Conservation (phyloP, 2,329 filamentous ascomycete genomes). For the Epichloe festucae region DNA sequence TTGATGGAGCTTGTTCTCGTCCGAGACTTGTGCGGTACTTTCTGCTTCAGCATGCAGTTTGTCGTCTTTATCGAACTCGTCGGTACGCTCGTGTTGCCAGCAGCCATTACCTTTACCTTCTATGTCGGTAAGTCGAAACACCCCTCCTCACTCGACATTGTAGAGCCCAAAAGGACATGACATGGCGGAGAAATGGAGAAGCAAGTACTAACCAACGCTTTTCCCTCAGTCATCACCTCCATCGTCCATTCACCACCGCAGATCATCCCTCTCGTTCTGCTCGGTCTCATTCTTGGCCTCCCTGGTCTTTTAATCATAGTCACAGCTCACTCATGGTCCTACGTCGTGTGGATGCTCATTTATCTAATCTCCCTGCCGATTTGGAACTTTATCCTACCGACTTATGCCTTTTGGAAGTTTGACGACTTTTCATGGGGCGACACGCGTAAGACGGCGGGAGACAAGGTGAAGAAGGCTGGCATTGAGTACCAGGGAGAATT, state of each 20-base stretch:
- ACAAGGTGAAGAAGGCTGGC: conserved; percentile 75
- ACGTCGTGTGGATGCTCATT: conserved; percentile 93
- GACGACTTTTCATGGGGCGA: conserved; percentile 99
- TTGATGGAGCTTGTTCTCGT: conserved; percentile 95
- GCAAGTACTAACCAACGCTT: not conserved
- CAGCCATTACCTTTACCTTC: conserved; percentile 92
- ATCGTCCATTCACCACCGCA: conserved; percentile 67
- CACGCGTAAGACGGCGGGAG: conserved; percentile 86
- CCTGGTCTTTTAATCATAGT: conserved; percentile 84
- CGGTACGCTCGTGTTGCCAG: conserved; percentile 86
- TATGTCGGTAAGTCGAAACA: conserved; percentile 64
- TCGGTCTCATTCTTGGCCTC: conserved; percentile 84
- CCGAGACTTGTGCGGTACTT: conserved; percentile 90
- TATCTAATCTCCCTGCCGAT: conserved; percentile 87
- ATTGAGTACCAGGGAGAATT: conserved; percentile 91
- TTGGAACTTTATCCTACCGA: conserved; percentile 93
- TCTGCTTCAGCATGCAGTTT: conserved; percentile 99
- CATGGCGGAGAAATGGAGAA: not conserved
- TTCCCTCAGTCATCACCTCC: conserved; percentile 58
- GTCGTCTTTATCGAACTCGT: conserved; percentile 91
- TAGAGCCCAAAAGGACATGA: not conserved
- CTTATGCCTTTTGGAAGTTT: conserved; percentile 98
- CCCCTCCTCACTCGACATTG: not conserved
- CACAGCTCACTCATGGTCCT: conserved; percentile 84
- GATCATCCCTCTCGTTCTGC: conserved; percentile 77